These are phyloP conservation scores for Xylaria bambusicola DNA, from an alignment of 495 filamentous ascomycete species.

Conservation along the genomic window DNA sequence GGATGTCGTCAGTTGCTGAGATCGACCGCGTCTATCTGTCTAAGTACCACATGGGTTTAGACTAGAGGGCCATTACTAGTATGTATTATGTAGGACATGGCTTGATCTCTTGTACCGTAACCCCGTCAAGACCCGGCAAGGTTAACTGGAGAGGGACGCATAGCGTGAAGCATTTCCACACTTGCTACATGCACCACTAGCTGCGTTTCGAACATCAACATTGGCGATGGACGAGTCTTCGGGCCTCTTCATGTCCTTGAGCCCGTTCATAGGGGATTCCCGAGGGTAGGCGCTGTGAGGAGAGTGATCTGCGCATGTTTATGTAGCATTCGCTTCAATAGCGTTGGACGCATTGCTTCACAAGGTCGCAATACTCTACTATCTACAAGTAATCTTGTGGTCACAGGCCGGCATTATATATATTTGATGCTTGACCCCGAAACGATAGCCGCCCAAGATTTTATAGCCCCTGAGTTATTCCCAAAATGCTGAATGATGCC, in stretches of 20 bases:
- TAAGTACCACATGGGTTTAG: too few relatives aligned
- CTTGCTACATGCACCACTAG: not conserved
- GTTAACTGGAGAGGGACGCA: not conserved
- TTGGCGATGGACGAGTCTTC: too few relatives aligned
- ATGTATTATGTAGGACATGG: too few relatives aligned
- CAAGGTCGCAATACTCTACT: not conserved
- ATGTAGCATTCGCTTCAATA: not conserved
- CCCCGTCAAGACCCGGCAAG: not conserved
- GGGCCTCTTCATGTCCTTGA: not conserved
- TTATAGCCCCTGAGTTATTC: not conserved
- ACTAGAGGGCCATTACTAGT: too few relatives aligned
- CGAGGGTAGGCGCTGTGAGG: not conserved
- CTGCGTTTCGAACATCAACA: too few relatives aligned
- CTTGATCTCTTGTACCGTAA: too few relatives aligned
- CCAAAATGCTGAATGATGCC: constrained; percentile 7
- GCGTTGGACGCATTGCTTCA: not conserved
- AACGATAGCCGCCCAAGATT: not conserved
- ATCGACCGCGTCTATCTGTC: too few relatives aligned
- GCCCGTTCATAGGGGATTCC: too few relatives aligned
- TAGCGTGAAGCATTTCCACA: constrained; percentile 6
- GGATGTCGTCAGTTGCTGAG: too few relatives aligned
- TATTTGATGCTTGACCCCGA: not conserved
- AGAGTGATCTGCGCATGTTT: not conserved
- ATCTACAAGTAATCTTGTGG: not conserved
- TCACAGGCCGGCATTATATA: not conserved